Conservation (phyloP, 129 eudicot species). For the Ambrosia trifida region DNA sequence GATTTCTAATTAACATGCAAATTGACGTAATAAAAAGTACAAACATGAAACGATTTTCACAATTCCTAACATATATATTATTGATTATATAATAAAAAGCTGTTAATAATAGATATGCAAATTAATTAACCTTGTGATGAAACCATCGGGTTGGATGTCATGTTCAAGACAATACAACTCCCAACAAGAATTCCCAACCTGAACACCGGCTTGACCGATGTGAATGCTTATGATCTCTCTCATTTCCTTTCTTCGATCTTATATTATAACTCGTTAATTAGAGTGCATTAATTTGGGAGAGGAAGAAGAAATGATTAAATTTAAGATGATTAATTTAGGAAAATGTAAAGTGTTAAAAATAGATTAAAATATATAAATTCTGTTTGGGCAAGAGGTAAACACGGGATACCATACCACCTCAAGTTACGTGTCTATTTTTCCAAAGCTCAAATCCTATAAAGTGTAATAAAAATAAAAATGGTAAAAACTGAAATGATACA, state of each 20-base stretch:
- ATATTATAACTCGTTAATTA: background rate
- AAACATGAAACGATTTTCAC: too few relatives aligned
- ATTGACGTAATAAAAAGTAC: too few relatives aligned
- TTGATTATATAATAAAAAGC: too few relatives aligned
- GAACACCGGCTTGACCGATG: conserved; percentile 32
- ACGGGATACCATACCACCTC: background rate
- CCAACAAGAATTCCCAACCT: conserved; percentile 34
- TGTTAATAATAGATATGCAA: background rate
- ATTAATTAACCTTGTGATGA: conserved; percentile 24
- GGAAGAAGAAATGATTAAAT: conserved; percentile 10
- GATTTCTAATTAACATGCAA: too few relatives aligned
- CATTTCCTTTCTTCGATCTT: conserved; percentile 9
- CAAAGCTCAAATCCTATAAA: too few relatives aligned
- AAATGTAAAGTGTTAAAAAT: conserved; percentile 9
- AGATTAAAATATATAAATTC: background rate
- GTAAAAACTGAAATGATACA: too few relatives aligned
- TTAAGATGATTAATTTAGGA: background rate
- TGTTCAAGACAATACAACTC: conserved; percentile 36
- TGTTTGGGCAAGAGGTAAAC: conserved; percentile 15
- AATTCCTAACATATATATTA: too few relatives aligned
- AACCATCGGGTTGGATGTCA: conserved; percentile 29
- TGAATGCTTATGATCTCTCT: conserved; percentile 39
- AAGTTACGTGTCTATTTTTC: background rate
- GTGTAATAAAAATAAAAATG: too few relatives aligned
- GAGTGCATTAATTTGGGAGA: background rate